Evolutionary conservation across 805 yeast species (phyloP).

Genomic region (Debaryomyces tyrocola): DNA sequence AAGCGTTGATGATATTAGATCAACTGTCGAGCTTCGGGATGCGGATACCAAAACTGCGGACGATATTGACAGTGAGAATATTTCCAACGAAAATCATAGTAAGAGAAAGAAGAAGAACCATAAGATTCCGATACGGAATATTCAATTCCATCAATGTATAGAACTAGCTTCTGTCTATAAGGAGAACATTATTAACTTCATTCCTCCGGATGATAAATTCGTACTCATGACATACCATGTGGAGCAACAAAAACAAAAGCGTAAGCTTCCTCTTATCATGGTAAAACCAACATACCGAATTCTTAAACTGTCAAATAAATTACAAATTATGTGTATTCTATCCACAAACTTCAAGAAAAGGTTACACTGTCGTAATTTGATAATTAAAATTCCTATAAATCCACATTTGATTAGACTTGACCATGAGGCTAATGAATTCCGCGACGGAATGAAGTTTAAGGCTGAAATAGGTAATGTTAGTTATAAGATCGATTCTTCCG

Average conservation of each 20-base stretch:
- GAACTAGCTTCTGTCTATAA: conserved; percentile 65
- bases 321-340: conserved; percentile 36
- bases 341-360: conserved; percentile 35
- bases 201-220: conserved; percentile 74
- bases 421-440: conserved; percentile 8
- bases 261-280: conserved; percentile 45
- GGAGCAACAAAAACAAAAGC: conserved; percentile 38
- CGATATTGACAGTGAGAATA: background rate
- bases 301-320: conserved; percentile 15
- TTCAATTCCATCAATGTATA: conserved; percentile 67
- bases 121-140: conserved; percentile 34
- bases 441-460: conserved; percentile 55
- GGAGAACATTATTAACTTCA: conserved; percentile 68
- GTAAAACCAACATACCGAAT: conserved; percentile 38
- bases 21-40: background rate
- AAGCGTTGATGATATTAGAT: background rate
- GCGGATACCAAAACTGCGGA: background rate
- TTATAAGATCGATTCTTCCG: conserved; percentile 68
- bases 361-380: conserved; percentile 30
- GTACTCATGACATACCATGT: conserved; percentile 39
- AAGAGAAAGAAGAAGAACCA: conserved; percentile 6
- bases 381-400: conserved; percentile 33
- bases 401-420: conserved; percentile 32
- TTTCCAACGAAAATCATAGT: background rate
- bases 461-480: conserved; percentile 70